Conservation (phyloP, 2,329 filamentous ascomycete genomes). For the Diplodia seriata region DNA sequence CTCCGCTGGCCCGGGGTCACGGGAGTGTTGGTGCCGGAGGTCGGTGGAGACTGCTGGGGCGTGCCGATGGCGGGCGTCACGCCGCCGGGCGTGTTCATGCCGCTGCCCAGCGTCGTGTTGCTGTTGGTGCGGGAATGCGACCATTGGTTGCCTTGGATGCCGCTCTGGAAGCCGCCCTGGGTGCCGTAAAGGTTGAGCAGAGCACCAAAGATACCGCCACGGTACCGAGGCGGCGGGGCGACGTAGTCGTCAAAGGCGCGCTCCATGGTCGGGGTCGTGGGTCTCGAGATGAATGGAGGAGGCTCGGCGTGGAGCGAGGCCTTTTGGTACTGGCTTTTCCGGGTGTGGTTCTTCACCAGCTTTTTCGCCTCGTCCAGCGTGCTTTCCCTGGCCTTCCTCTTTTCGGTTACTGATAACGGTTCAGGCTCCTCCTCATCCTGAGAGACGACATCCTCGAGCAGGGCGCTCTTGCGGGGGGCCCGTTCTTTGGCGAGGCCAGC, state of each 20-base stretch:
- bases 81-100: constrained; percentile 25
- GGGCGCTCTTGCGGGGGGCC: not conserved
- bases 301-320: constrained; percentile 23
- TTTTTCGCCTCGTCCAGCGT: constrained; percentile 54
- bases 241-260: constrained; percentile 67
- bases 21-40: constrained; percentile 53
- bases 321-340: constrained; percentile 5
- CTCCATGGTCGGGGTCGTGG: constrained; percentile 56
- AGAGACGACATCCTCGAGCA: constrained; percentile 15
- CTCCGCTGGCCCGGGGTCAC: constrained; percentile 36
- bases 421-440: constrained; percentile 35
- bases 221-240: constrained; percentile 70
- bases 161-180: constrained; percentile 7
- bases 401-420: constrained; percentile 26
- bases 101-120: constrained; percentile 24
- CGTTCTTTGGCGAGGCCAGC: not conserved
- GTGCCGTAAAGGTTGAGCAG: constrained; percentile 71
- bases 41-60: constrained; percentile 50
- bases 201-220: constrained; percentile 74
- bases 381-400: constrained; percentile 32
- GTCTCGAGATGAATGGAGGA: constrained; percentile 48
- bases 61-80: constrained; percentile 41
- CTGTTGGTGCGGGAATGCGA: constrained; percentile 15
- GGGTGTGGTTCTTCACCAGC: constrained; percentile 52
- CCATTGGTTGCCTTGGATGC: constrained; percentile 4